phyloP scores from a whole-genome alignment of 176 grass and related monocot species.

The Oryza meyeriana region DNA sequence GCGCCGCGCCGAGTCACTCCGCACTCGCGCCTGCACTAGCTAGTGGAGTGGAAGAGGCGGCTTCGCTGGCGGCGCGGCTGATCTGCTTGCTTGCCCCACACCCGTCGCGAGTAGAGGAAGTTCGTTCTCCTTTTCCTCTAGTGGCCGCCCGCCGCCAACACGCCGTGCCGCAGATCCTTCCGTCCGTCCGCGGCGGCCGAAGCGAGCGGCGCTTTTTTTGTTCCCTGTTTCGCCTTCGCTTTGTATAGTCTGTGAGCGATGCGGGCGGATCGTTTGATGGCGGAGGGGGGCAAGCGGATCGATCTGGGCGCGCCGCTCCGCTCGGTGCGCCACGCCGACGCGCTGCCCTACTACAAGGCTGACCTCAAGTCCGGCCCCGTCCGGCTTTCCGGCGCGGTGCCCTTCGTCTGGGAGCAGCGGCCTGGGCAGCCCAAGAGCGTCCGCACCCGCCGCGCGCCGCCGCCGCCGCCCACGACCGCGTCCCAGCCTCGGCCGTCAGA shows the following conservation, averaged over 20 bases:
- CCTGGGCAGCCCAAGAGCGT: conserved; percentile 83
- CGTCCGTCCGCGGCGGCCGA: conserved; percentile 34
- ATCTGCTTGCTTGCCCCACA: not conserved
- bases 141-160: not conserved
- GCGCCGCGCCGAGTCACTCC: conserved; percentile 8
- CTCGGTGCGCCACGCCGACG: conserved; percentile 21
- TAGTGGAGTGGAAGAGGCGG: conserved; percentile 29
- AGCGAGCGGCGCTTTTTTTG: not conserved
- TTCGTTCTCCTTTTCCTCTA: not conserved
- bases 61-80: not conserved
- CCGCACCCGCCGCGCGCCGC: conserved; percentile 18
- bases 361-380: conserved; percentile 72
- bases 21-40: not conserved
- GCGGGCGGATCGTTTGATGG: conserved; percentile 35
- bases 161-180: conserved; percentile 38
- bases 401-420: conserved; percentile 84
- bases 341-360: conserved; percentile 44
- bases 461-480: not conserved
- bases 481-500: conserved; percentile 17
- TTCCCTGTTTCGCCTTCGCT: too few relatives aligned
- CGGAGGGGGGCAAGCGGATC: conserved; percentile 44
- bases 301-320: conserved; percentile 66
- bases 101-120: not conserved
- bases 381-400: conserved; percentile 66
- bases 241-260: conserved; percentile 2